phyloP scores from a whole-genome alignment of 2,329 filamentous ascomycete species.

The Sarocladium brachiariae region DNA sequence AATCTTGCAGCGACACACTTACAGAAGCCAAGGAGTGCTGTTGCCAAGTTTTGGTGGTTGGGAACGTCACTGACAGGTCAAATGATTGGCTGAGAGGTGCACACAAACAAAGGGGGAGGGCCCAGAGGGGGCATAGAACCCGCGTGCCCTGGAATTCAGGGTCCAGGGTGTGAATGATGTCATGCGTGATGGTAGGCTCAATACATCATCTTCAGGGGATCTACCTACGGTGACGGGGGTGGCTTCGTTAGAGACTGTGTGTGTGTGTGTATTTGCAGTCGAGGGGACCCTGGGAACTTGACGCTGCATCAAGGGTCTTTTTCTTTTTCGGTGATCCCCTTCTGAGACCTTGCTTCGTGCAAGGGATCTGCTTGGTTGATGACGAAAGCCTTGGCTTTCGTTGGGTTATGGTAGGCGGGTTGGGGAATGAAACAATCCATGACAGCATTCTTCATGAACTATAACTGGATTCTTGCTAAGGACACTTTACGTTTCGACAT shows the following conservation, averaged over 20 bases:
- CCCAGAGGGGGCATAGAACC: too few relatives aligned
- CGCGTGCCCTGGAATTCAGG: conserved; percentile 6
- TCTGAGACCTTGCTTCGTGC: not conserved
- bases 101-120: too few relatives aligned
- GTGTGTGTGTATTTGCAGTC: not conserved
- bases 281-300: too few relatives aligned
- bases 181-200: too few relatives aligned
- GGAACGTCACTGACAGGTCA: conserved; percentile 2
- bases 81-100: not conserved
- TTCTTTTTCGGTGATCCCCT: not conserved
- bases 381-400: not conserved
- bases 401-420: too few relatives aligned
- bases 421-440: not conserved
- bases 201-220: too few relatives aligned
- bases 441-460: not conserved
- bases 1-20: too few relatives aligned
- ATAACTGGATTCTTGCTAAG: conserved; percentile 2
- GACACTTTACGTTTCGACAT: too few relatives aligned
- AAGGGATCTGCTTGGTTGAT: not conserved
- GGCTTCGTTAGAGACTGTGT: not conserved
- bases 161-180: conserved; percentile 1
- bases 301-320: not conserved
- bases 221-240: not conserved
- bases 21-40: conserved; percentile 1
- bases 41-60: conserved; percentile 7